Evolutionary conservation across 2,329 filamentous ascomycete genomes (phyloP).

Genomic region (Fusarium sp.): DNA sequence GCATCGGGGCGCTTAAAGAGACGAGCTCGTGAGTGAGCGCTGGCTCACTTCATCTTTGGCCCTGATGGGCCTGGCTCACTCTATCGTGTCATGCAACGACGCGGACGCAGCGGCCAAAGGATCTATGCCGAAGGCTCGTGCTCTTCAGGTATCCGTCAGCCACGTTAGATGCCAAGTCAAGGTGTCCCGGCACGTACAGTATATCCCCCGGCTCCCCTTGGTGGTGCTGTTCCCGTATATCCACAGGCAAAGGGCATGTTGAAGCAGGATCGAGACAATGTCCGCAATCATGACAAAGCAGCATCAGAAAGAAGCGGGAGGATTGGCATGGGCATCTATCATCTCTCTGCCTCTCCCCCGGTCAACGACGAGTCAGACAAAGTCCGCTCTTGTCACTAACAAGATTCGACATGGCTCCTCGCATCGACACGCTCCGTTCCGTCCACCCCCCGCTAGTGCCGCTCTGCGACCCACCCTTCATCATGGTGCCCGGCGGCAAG

Average conservation of each 20-base stretch:
- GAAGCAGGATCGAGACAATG: not conserved
- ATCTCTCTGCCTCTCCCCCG: not conserved
- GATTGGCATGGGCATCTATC: not conserved
- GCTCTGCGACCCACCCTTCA: conserved; percentile 37
- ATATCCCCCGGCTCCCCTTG: not conserved
- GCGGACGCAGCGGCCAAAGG: not conserved
- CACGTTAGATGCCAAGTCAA: conserved; percentile 15
- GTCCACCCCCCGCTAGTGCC: conserved; percentile 35
- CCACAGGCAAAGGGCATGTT: not conserved
- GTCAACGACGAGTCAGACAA: conserved; percentile 13
- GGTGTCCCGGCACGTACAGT: not conserved
- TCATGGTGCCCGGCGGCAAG: conserved; percentile 52
- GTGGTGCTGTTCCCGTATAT: not conserved
- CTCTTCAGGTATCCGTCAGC: conserved; percentile 10
- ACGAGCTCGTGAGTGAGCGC: conserved; percentile 8
- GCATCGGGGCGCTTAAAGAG: conserved; percentile 47
- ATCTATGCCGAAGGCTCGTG: conserved; percentile 9
- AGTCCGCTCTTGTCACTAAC: conserved; percentile 8
- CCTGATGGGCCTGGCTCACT: conserved; percentile 22
- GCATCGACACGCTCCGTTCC: conserved; percentile 29
- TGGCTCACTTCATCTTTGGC: conserved; percentile 10
- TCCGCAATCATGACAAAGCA: conserved; percentile 1
- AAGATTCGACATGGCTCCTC: conserved; percentile 11
- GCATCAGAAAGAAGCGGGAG: not conserved
- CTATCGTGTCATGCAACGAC: conserved; percentile 18